A percentile compares a stretch with the other conserved stretches of the same genome.
These are phyloP conservation scores for Mycena galericulata DNA, from an alignment of 768 basidiomycete genomes.

Conservation along the genomic window DNA sequence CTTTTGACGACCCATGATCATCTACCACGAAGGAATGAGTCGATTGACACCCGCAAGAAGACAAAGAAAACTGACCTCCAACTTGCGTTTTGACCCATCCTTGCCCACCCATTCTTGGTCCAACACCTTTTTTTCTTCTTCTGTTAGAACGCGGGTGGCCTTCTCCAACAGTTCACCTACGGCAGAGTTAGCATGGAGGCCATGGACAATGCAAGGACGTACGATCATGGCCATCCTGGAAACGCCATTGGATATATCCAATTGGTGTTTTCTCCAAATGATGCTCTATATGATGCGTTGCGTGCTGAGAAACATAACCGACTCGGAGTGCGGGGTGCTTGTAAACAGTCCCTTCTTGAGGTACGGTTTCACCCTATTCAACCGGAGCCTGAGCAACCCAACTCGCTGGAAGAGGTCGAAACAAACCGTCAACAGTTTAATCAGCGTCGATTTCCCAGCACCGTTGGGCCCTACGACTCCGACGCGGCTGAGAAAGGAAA, in stretches of 20 bases:
- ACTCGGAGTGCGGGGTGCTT: slow-evolving; percentile 95
- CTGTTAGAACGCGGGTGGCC: slow-evolving; percentile 88
- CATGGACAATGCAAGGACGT: slow-evolving; percentile 43
- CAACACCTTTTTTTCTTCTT: slow-evolving; percentile 82
- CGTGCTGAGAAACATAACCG: slow-evolving; percentile 98
- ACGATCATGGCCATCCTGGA: slow-evolving; percentile 99
- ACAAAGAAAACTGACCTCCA: slow-evolving; percentile 74
- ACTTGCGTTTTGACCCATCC: slow-evolving; percentile 90
- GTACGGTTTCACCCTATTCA: slow-evolving; percentile 85
- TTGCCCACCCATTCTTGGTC: slow-evolving; percentile 92
- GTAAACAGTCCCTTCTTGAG: slow-evolving; percentile 92
- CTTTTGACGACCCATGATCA: slow-evolving; percentile 96
- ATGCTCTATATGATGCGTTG: slow-evolving; percentile 97
- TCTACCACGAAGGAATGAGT: slow-evolving; percentile 49
- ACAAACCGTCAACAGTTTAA: slow-evolving; percentile 90
- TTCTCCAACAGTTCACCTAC: slow-evolving; percentile 92
- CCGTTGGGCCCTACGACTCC: slow-evolving; percentile 95
- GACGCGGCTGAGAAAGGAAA: slow-evolving; percentile 72
- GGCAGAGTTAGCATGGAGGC: slow-evolving; percentile 21
- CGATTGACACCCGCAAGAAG: background rate
- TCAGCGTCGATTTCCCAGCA: slow-evolving; percentile 95
- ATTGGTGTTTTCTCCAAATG: slow-evolving; percentile 98
- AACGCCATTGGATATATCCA: slow-evolving; percentile 98
- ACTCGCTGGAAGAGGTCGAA: background rate
- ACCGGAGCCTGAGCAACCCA: slow-evolving; percentile 17